Conservation (phyloP, 2,329 filamentous ascomycete species). For the Cercospora zeina region DNA sequence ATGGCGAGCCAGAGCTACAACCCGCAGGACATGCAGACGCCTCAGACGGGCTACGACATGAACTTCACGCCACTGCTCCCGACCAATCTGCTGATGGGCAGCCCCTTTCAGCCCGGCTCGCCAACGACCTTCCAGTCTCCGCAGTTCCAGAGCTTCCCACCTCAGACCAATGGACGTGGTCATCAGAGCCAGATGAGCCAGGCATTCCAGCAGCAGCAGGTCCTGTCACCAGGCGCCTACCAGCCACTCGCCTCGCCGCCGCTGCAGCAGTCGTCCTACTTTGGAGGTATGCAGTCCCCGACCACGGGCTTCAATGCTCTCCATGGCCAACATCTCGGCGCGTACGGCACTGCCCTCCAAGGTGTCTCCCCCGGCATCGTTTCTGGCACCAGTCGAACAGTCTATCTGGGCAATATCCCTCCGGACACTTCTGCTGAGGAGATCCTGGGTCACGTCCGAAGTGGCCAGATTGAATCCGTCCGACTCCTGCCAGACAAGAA, state of each 20-base stretch:
- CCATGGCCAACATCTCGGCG: slow-evolving; percentile 45
- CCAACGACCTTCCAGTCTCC: slow-evolving; percentile 86
- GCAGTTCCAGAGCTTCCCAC: slow-evolving; percentile 86
- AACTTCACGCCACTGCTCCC: slow-evolving; percentile 96
- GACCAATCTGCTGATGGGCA: slow-evolving; percentile 89
- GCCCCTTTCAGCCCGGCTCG: slow-evolving; percentile 93
- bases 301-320: slow-evolving; percentile 71
- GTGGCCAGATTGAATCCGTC: slow-evolving; percentile 98
- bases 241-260: slow-evolving; percentile 81
- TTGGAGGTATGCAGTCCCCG: slow-evolving; percentile 81
- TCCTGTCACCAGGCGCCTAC: slow-evolving; percentile 78
- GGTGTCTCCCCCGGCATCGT: slow-evolving; percentile 72
- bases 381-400: slow-evolving; percentile 89
- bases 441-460: slow-evolving; percentile 91
- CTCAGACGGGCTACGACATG: slow-evolving; percentile 92
- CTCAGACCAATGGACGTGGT: slow-evolving; percentile 53
- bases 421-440: slow-evolving; percentile 95
- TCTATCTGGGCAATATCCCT: slow-evolving; percentile 98
- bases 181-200: slow-evolving; percentile 60
- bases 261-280: slow-evolving; percentile 76
- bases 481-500: slow-evolving; percentile 97
- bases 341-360: slow-evolving; percentile 55
- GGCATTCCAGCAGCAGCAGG: slow-evolving; percentile 68
- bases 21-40: slow-evolving; percentile 73
- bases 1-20: slow-evolving; percentile 45